phyloP scores from a whole-genome alignment of 2,329 filamentous ascomycete genomes.

The Tothia fuscella region DNA sequence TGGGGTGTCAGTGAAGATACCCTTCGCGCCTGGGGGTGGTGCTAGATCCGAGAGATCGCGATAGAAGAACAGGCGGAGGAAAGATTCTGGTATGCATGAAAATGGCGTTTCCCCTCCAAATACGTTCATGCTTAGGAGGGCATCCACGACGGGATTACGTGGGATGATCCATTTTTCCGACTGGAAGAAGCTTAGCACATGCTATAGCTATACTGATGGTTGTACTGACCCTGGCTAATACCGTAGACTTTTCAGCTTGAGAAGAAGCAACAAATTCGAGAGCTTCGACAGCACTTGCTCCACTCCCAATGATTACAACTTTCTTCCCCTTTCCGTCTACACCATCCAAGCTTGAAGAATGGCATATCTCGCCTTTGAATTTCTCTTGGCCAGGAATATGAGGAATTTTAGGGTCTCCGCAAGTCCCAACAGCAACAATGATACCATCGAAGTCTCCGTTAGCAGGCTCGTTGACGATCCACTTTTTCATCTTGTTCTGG shows the following conservation, averaged over 20 bases:
- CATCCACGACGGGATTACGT: constrained; percentile 62
- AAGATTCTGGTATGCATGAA: constrained; percentile 64
- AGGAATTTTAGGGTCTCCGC: constrained; percentile 65
- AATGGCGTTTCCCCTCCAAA: constrained; percentile 65
- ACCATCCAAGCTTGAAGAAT: constrained; percentile 64
- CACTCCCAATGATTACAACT: constrained; percentile 64
- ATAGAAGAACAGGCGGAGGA: constrained; percentile 72
- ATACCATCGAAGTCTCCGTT: constrained; percentile 68
- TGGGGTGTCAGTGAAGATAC: constrained; percentile 71
- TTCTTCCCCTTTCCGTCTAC: constrained; percentile 63
- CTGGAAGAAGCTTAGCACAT: background rate
- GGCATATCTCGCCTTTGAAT: constrained; percentile 61
- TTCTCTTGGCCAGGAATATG: constrained; percentile 56
- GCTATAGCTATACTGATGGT: constrained; percentile 13
- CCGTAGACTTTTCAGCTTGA: constrained; percentile 54
- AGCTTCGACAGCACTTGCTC: constrained; percentile 70
- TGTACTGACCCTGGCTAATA: constrained; percentile 46
- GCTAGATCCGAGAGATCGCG: constrained; percentile 65
- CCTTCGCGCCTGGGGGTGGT: constrained; percentile 44
- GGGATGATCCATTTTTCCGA: constrained; percentile 85
- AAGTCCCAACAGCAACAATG: constrained; percentile 68
- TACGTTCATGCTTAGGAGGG: constrained; percentile 63
- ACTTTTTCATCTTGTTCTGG: constrained; percentile 52
- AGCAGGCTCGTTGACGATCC: constrained; percentile 63
- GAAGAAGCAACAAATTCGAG: constrained; percentile 64